Evolutionary conservation across 2,329 filamentous ascomycete genomes (phyloP), one percentile per base, ranked within the genome.

Genomic region (Beauveria rudraprayagi): DNA sequence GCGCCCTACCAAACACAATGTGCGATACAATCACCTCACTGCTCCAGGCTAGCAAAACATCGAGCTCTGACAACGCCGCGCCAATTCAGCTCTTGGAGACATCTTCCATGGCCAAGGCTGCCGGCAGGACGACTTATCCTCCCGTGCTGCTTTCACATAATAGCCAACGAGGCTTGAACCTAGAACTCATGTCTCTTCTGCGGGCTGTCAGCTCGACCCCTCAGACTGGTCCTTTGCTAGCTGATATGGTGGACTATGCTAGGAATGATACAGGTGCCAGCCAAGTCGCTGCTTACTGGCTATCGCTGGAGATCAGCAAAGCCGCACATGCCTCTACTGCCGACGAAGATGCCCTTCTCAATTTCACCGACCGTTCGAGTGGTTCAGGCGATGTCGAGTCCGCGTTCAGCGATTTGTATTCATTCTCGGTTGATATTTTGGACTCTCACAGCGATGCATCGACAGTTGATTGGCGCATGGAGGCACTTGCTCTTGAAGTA

Each of bases 401-500:
- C 4, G 72, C 81, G 1, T 80, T 84, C 47, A 75, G 88, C 62
- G 87, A 92, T 61, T 70, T 94, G 0, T 91, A 91, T 69, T 79
- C 84, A 1, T 85, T 86, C 55, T 87, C 91, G 0, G 78, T 91
- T 1, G 78, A 81, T 1, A 71, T 87, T 0, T 74, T 94, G 3
- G 78, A 82, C 22, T 78, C 81, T 0, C 77, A 83, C 63, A 76
- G 75, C 0, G 81, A 85, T 54, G 70, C 76, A 1, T 71, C 75
- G 10, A 73, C 77, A 1, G 61, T 70, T 0, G 87, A 94, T 68
- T 92, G 89, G 89, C 84, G 87, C 37, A 73, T 91, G 22, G 83
- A 89, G 70, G 89, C 91, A 1, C 80, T 97, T 40, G 89, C 92
- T 0, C 75, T 99, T 2, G 93, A 97, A 71, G 83, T 88, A 2